These are phyloP conservation scores for Immersiporthe knoxdaviesiana DNA, from an alignment of 2,329 filamentous ascomycete species.

Conservation along the genomic window DNA sequence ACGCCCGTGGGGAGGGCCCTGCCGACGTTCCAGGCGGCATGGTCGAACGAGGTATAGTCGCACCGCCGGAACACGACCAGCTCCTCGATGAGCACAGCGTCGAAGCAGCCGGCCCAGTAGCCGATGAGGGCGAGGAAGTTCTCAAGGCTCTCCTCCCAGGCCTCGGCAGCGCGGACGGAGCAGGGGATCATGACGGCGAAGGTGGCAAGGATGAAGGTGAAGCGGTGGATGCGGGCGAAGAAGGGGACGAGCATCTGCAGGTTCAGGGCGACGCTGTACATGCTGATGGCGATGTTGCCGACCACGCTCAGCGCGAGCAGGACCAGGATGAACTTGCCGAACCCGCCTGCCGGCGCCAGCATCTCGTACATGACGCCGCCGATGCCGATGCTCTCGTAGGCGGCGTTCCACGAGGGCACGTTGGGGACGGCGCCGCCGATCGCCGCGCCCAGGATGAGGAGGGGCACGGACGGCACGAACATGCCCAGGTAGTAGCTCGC, in stretches of 20 bases:
- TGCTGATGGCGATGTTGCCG: conserved; percentile 48
- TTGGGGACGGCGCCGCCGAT: conserved; percentile 55
- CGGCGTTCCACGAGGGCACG: conserved; percentile 45
- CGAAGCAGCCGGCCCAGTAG: conserved; percentile 61
- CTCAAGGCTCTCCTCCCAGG: conserved; percentile 61
- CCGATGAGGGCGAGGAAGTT: conserved; percentile 62
- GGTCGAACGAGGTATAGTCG: conserved; percentile 50
- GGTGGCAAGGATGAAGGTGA: conserved; percentile 60
- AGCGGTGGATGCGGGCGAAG: conserved; percentile 58
- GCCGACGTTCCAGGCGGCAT: conserved; percentile 52
- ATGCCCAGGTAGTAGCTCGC: conserved; percentile 57
- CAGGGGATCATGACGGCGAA: conserved; percentile 64
- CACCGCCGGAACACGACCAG: conserved; percentile 52
- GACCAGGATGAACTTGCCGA: conserved; percentile 52
- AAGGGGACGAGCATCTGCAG: conserved; percentile 61
- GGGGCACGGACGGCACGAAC: conserved; percentile 51
- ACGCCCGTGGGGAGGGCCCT: conserved; percentile 49
- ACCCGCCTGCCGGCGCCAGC: conserved; percentile 49
- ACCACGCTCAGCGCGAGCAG: conserved; percentile 49
- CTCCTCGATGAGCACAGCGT: conserved; percentile 53
- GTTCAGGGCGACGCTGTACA: conserved; percentile 44
- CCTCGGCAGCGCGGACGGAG: conserved; percentile 56
- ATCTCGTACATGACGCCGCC: conserved; percentile 53
- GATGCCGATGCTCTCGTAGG: conserved; percentile 46
- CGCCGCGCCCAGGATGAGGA: conserved; percentile 54